These are phyloP conservation scores for Meyerozyma guilliermondii DNA, from an alignment of 1,139 yeast genomes.

Conservation along the genomic window DNA sequence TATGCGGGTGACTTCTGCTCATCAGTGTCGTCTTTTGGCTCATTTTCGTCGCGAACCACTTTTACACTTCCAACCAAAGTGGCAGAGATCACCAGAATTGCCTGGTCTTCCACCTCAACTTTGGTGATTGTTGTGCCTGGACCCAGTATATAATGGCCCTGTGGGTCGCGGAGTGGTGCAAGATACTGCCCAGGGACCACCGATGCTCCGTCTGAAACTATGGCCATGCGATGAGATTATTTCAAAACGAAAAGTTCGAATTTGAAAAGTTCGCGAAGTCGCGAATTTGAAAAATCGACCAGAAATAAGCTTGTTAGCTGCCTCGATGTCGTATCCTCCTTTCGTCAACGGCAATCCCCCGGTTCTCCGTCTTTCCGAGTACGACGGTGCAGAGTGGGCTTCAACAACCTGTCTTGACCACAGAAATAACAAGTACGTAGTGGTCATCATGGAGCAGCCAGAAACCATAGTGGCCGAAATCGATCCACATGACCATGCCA, in stretches of 20 bases:
- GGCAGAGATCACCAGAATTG: constrained; percentile 53
- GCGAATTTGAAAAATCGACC: neutral
- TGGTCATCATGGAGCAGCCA: constrained; percentile 45
- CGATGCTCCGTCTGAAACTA: constrained; percentile 4
- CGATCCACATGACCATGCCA: constrained; percentile 27
- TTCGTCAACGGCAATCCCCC: constrained; percentile 46
- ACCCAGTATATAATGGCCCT: constrained; percentile 27
- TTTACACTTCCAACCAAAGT: constrained; percentile 61
- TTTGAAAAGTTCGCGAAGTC: constrained; percentile 8
- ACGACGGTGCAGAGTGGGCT: constrained; percentile 54
- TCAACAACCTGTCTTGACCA: constrained; percentile 44
- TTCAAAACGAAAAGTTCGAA: neutral
- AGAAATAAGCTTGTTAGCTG: no score
- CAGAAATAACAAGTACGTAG: constrained; percentile 31
- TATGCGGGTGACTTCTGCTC: neutral
- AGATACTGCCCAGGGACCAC: constrained; percentile 78
- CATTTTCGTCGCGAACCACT: constrained; percentile 12
- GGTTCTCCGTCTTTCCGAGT: constrained; percentile 37
- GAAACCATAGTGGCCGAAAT: constrained; percentile 39
- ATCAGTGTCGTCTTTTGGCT: constrained; percentile 6
- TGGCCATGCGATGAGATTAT: constrained; percentile 4
- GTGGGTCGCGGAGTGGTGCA: constrained; percentile 28
- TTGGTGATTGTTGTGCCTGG: constrained; percentile 33
- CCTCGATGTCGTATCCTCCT: constrained; percentile 27
- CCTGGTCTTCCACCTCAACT: constrained; percentile 19